Conservation (phyloP, 345 rosid species). For the Hibiscus syriacus region DNA sequence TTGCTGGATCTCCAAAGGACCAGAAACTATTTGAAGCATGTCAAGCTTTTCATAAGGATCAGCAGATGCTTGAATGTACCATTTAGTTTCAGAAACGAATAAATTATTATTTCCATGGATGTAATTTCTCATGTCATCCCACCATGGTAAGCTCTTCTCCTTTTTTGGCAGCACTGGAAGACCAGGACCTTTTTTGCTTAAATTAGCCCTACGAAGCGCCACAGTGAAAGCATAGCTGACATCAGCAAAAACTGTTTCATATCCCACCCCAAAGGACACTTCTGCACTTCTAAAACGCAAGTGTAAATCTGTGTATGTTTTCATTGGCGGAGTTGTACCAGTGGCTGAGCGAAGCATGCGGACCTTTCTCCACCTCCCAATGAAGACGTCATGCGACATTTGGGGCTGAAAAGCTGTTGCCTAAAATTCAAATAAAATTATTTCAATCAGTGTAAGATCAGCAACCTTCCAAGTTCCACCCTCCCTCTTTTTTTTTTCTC, state of each 20-base stretch:
- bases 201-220: conserved; percentile 95
- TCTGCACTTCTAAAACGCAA: conserved; percentile 66
- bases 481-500: neutral
- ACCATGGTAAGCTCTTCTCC: conserved; percentile 94
- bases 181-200: conserved; percentile 61
- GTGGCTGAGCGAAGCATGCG: conserved; percentile 81
- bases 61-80: conserved; percentile 71
- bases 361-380: conserved; percentile 98
- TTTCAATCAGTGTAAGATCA: conserved; percentile 9
- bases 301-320: conserved; percentile 80
- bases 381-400: conserved; percentile 68
- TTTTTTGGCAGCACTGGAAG: conserved; percentile 56
- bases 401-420: conserved; percentile 96
- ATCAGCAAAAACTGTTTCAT: conserved; percentile 93
- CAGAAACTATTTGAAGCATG: conserved; percentile 62
- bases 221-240: conserved; percentile 91
- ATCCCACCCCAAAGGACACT: conserved; percentile 79
- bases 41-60: conserved; percentile 98
- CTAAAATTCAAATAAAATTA: conserved; percentile 38
- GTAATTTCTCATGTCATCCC: conserved; percentile 99
- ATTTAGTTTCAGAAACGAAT: conserved; percentile 58
- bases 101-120: conserved; percentile 72
- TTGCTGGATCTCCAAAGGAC: conserved; percentile 78
- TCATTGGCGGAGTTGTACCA: conserved; percentile 95
- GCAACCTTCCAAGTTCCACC: neutral